Evolutionary conservation across 2,329 filamentous ascomycete species (phyloP), one percentile per base, ranked within the genome.

Genomic region (Coniochaeta sp.): DNA sequence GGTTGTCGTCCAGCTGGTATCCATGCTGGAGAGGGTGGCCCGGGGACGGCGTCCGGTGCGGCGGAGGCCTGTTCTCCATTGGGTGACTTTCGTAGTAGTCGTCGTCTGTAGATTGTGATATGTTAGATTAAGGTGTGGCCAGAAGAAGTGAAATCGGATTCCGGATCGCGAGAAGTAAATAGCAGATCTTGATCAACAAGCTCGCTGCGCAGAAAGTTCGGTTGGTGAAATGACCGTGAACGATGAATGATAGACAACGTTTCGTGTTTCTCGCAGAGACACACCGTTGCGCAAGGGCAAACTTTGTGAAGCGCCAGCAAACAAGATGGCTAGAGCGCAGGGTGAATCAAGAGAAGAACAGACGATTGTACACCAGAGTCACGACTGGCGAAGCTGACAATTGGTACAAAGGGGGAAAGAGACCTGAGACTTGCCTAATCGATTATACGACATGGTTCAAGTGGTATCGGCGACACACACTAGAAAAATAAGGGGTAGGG

Each of bases 1-100:
- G 83, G 58, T 84, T 81, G 67, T 95, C 88, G 42, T 94, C 86
- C 46, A 95, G 78, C 65, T 95, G 88, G 67, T 96, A 95, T 58
- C 85, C 82, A 60, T 86, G 81, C 53, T 82, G 81, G 14, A 86
- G 71, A 26, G 86, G 87, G 58, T 89, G 85, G 48, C 83, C 86
- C 30, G 89, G 89, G 46, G 89, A 94, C 50, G 89, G 88, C 52
- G 87, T 82, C 59, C 86, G 82, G 67, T 78, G 76, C 59, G 75
- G 77, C 52, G 62, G 63, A 32, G 59, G 61, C 53, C 70, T 67
- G 58, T 70, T 73, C 62, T 82, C 77, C 81, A 84, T 84, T 54
- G 71, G 60, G 38, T 60, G 61, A 50, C 58, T 75, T 66, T 79
- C 75, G 71, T 81, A 81, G 61, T 82, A 81, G 58, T 81, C 74